Evolutionary conservation across 1,139 yeast species (phyloP), one percentile per base, ranked within the genome.

Genomic region (Debaryomycetaceae sp.): DNA sequence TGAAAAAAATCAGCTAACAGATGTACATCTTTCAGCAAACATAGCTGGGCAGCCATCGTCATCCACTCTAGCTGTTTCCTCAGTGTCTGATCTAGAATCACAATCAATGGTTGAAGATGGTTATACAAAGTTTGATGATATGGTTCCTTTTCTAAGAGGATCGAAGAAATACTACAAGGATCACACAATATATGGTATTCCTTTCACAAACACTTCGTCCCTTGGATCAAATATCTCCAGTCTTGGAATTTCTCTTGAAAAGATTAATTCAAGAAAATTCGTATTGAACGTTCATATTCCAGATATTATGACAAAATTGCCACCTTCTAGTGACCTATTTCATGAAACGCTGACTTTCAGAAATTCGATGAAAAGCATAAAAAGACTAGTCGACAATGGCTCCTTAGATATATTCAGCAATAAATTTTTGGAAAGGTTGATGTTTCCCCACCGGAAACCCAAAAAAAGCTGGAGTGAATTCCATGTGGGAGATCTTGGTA

Each of bases 271-370:
- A 1, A 50, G 72, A 34, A 57, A 58, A 41, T 59, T 59, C 42
- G 37, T 45, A 14, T 42, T 71, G n/a, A 67, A 68, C 40, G 43
- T 75, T n/a, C 79, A 75, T 46, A 50, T 74, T 13, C 76, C 77
- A 2, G 79, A 73, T 47, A 39, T 71, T 4, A 61, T 63, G 3
- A 54, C 74, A 4, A 55, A 52, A 35, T 32, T 69, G 2, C 29
- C 61, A 2, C 75, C 75, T 0, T 52, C 47, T 26, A 51, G 61
- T 19, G 41, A 48, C 4, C 22, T 56, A 2, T 63, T 66, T 39
- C 48, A 52, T 11, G 30, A 43, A 3, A 41, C 60, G n/a, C 35
- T 52, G 5, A 41, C 49, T 3, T 37, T 43, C 13, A 40, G 46
- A 33, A 30, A 34, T 29, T 31, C 38, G 29, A 40, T 50, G 50